Evolutionary conservation across 1,284 basidiomycete species (phyloP).

Genomic region (Ceratobasidium sp.): DNA sequence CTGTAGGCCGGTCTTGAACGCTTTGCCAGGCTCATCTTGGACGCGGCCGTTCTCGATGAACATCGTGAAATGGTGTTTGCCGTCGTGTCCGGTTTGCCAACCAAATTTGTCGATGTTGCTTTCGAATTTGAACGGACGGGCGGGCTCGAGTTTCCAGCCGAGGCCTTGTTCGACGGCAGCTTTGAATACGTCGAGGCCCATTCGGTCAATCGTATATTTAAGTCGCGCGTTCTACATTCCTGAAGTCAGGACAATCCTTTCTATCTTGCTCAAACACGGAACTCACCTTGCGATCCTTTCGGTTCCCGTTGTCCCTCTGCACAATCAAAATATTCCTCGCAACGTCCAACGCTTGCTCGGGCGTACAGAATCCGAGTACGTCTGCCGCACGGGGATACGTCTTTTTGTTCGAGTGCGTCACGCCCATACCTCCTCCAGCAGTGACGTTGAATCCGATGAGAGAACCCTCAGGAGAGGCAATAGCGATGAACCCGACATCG

Average conservation of each 20-base stretch:
- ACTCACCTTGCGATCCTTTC: constrained; percentile 73
- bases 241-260: neutral
- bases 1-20: constrained; percentile 93
- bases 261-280: neutral
- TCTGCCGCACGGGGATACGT: constrained; percentile 94
- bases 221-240: constrained; percentile 83
- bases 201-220: constrained; percentile 97
- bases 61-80: constrained; percentile 90
- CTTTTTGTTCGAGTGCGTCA: constrained; percentile 98
- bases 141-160: constrained; percentile 80
- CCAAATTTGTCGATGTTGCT: constrained; percentile 95
- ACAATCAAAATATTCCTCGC: constrained; percentile 94
- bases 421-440: constrained; percentile 97
- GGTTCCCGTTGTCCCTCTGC: constrained; percentile 96
- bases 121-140: constrained; percentile 84
- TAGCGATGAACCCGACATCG: constrained; percentile 95
- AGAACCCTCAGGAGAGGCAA: constrained; percentile 76
- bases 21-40: constrained; percentile 87
- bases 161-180: constrained; percentile 90
- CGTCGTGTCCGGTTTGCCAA: constrained; percentile 89
- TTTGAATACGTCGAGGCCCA: constrained; percentile 88
- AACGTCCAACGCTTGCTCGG: constrained; percentile 86
- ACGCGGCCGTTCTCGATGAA: constrained; percentile 99
- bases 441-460: constrained; percentile 91
- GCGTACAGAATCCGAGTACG: constrained; percentile 92